A percentile compares a stretch with the other conserved stretches of the same genome.
Conservation (phyloP, 805 yeast genomes). For the Hanseniaspora mollemarum region DNA sequence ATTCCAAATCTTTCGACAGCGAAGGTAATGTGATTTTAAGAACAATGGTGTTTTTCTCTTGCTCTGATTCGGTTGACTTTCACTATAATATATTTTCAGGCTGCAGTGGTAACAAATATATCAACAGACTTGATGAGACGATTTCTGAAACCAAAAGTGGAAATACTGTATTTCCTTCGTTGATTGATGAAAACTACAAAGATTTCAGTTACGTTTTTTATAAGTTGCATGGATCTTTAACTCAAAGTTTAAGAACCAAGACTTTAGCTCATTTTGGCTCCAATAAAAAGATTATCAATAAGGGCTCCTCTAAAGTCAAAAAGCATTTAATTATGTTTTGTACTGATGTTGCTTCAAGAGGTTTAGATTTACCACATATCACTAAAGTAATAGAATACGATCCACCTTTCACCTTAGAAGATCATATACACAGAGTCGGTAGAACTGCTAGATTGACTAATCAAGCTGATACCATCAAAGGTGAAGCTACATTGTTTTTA, state of each 20-base stretch:
- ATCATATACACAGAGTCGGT: slow-evolving; percentile 92
- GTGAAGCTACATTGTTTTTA: slow-evolving; percentile 65
- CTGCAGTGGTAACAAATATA: slow-evolving; percentile 19
- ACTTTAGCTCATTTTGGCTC: slow-evolving; percentile 54
- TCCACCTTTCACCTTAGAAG: slow-evolving; percentile 89
- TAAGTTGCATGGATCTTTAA: slow-evolving; percentile 81
- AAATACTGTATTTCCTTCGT: slow-evolving; percentile 26
- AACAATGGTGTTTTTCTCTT: slow-evolving; percentile 77
- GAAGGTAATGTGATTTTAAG: slow-evolving; percentile 32
- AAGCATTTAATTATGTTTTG: slow-evolving; percentile 66
- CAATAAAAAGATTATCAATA: slow-evolving; percentile 30
- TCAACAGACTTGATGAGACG: slow-evolving; percentile 20
- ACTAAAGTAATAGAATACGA: slow-evolving; percentile 83
- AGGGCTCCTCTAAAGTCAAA: slow-evolving; percentile 24
- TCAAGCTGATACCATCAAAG: slow-evolving; percentile 34
- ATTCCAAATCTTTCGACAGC: slow-evolving; percentile 18
- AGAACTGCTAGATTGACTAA: slow-evolving; percentile 95
- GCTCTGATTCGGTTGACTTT: slow-evolving; percentile 94
- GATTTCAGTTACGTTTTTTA: slow-evolving; percentile 39
- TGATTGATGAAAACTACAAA: slow-evolving; percentile 25
- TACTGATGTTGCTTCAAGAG: slow-evolving; percentile 97
- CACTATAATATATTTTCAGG: slow-evolving; percentile 60
- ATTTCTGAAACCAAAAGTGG: slow-evolving; percentile 27
- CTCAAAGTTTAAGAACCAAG: slow-evolving; percentile 71
- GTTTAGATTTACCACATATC: slow-evolving; percentile 80